Evolutionary conservation across 1,284 basidiomycete genomes (phyloP), one percentile per base, ranked within the genome.

Genomic region (Sanghuangporus baumii): DNA sequence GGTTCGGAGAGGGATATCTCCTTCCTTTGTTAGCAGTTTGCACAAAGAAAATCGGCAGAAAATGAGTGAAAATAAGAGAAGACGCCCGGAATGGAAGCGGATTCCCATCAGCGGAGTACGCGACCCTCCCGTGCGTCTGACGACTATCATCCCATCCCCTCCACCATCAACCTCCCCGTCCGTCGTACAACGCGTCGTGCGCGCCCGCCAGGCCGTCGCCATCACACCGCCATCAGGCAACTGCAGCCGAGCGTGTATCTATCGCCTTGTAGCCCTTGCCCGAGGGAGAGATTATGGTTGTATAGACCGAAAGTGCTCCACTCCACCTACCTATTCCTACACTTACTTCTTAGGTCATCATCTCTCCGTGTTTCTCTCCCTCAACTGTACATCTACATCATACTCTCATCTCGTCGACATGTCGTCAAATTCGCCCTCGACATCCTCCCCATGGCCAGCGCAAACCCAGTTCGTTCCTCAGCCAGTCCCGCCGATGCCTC

Each of bases 181-280:
- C 50, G 20, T 7, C 20, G 18, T 23, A 8, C 23, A 26, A 51
- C 50, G 47, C 7, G 20, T 34, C 20, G 50, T 23, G 23, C 31
- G 50, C 46, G 78, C 76, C 78, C 75, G 76, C 79, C 80, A 78
- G 75, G 67, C 74, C 71, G 74, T 75, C 71, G 65, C 36, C 51
- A 26, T 47, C 36, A 38, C n/a, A 16, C n/a, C 12, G 12, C 43
- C 37, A n/a, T 58, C 26, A 47, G 6, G 26, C 18, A 26, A 12
- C 16, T 36, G 31, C 31, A 6, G 31, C 12, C 3, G 9, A 46
- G 43, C 9, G 16, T 14, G 16, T 18, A 31, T n/a, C 46, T n/a
- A n/a, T 1, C 46, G 9, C 57, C 46, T 18, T 38, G 57, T 34
- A 12, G 31, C 2, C 36, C 14, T 59, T 41, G 47, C 38, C 26